phyloP scores from a whole-genome alignment of 495 filamentous ascomycete genomes.

The Penicillium samsonianum region DNA sequence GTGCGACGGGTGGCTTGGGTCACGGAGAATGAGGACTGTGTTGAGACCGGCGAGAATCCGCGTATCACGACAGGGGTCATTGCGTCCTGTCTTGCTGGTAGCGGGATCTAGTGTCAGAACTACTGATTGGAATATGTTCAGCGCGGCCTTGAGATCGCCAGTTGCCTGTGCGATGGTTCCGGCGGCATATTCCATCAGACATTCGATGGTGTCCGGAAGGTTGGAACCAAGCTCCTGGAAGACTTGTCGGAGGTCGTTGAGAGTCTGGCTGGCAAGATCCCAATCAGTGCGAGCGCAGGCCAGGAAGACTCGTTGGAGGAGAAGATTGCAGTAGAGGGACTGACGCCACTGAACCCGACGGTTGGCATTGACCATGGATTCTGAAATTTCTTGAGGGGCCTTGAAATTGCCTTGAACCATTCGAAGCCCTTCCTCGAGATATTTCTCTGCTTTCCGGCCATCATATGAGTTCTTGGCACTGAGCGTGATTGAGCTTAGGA shows the following conservation, averaged over 20 bases:
- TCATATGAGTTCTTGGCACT: conserved; percentile 63
- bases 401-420: conserved; percentile 55
- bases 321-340: conserved; percentile 56
- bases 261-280: conserved; percentile 50
- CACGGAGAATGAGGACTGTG: conserved; percentile 76
- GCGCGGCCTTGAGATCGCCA: conserved; percentile 66
- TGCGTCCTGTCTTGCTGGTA: conserved; percentile 41
- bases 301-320: conserved; percentile 60
- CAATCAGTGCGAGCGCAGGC: conserved; percentile 64
- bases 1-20: conserved; percentile 54
- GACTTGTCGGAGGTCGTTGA: conserved; percentile 43
- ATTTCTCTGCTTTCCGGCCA: conserved; percentile 65
- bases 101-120: conserved; percentile 54
- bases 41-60: conserved; percentile 80
- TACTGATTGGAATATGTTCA: conserved; percentile 62
- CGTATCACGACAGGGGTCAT: conserved; percentile 67
- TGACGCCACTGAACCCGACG: conserved; percentile 54
- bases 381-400: conserved; percentile 41
- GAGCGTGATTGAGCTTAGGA: conserved; percentile 70
- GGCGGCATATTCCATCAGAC: conserved; percentile 64
- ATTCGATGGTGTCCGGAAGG: conserved; percentile 45
- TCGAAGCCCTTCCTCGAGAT: conserved; percentile 64
- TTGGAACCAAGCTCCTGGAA: conserved; percentile 36
- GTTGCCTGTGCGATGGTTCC: conserved; percentile 79
- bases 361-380: conserved; percentile 49